Percentiles rank a stretch among this genome's conserved stretches.
Evolutionary conservation across 306 rosid genomes (phyloP).

Genomic region (Lathyrus aphaca): DNA sequence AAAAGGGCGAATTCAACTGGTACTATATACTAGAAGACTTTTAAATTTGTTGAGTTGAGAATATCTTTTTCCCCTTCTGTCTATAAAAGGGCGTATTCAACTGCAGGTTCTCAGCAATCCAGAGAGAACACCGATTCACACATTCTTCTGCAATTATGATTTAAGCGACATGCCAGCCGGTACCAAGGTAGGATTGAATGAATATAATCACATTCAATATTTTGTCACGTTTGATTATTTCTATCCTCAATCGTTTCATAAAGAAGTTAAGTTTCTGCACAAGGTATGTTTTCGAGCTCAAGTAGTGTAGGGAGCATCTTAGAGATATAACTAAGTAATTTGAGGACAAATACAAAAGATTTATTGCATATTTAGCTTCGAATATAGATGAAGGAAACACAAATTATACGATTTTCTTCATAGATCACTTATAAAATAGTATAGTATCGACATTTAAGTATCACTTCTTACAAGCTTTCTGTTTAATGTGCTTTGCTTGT

Average conservation of each 20-base stretch:
- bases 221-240: constrained; percentile 7
- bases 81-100: no score
- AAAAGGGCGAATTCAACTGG: constrained; percentile 84
- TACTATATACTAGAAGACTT: constrained; percentile 39
- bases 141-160: constrained; percentile 84
- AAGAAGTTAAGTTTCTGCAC: not conserved
- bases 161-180: constrained; percentile 91
- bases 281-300: not conserved
- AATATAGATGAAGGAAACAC: not conserved
- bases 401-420: not conserved
- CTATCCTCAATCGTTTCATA: not conserved
- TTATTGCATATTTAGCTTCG: not conserved
- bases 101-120: constrained; percentile 94
- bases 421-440: not conserved
- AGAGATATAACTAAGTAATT: not conserved
- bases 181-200: constrained; percentile 64
- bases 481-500: constrained; percentile 39
- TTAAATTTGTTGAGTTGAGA: constrained; percentile 25
- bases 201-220: constrained; percentile 26
- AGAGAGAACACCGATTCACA: constrained; percentile 86
- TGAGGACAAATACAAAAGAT: no score
- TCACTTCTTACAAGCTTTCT: constrained; percentile 5
- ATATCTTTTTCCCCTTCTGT: constrained; percentile 4
- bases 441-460: not conserved
- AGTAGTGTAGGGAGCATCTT: constrained; percentile 1